Evolutionary conservation across 2,329 filamentous ascomycete species (phyloP), one percentile per base, ranked within the genome.

Genomic region (Alternaria incomplexa): DNA sequence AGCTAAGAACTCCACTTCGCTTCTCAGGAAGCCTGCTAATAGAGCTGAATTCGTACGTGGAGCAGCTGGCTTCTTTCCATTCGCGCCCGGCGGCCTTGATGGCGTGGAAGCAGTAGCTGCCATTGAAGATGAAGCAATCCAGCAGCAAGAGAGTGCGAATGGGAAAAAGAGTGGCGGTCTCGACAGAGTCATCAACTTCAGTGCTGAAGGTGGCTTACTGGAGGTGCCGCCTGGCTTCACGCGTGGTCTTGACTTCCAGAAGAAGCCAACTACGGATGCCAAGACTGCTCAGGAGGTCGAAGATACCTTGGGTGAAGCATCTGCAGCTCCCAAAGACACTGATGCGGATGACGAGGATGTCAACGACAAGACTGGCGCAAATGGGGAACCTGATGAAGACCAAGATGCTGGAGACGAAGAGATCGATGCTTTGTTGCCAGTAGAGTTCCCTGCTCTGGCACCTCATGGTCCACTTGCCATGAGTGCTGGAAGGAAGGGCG

Each of bases 1-100:
- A 15, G 95, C 93, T 51, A 99, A 97, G 82, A 97, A 97, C 76
- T 97, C 93, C 3, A 98, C 94, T 0, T 97, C 93, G 6, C 85
- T 97, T 44, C 83, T 92, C 15, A 88, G 96, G 48, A 96, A 96
- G 76, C 95, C 95, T 4, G 95, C 93, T 13, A 90, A 89, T 61
- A 88, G 92, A 65, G 93, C 92, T 28, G 94, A 98, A 53, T 97
- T 98, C 79, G 94, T 98, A 12, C 88, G 95, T 64, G 96, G 96
- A 13, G 94, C 92, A 36, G 93, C 94, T 8, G 95, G 95, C 0
- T 97, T 96, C 82, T 96, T 97, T 63, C 95, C 95, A 0, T 97
- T 98, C 81, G 91, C 93, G 0, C 95, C 95, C 1, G 94, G 94
- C 58, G 96, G 96, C 1, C 81, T 98, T 13, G 94, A 97, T 64